Percentiles rank a stretch among this genome's conserved stretches.
phyloP scores from a whole-genome alignment of 129 eudicot species.

The Heracleum sosnowskyi region DNA sequence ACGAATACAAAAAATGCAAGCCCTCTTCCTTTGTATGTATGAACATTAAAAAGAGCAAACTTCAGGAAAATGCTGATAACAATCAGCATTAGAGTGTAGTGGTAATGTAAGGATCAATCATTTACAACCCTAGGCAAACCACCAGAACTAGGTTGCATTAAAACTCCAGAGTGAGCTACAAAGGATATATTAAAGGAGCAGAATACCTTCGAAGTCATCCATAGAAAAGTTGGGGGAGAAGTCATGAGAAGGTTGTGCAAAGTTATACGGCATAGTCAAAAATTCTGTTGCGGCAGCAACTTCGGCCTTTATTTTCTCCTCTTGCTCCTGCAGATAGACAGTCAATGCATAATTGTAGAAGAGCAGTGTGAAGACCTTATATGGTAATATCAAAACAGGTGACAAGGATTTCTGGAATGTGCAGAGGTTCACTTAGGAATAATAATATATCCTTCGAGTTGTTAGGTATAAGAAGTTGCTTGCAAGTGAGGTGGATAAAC shows the following conservation, averaged over 20 bases:
- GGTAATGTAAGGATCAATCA: background rate
- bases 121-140: background rate
- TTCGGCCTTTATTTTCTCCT: slow-evolving; percentile 83
- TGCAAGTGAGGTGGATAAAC: background rate
- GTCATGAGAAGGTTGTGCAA: slow-evolving; percentile 28
- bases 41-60: background rate
- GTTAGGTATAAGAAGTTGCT: background rate
- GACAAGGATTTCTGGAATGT: background rate
- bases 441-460: background rate
- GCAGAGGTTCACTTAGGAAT: background rate
- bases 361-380: background rate
- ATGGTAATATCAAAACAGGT: background rate
- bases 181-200: background rate
- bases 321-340: slow-evolving; percentile 47
- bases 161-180: too few relatives aligned
- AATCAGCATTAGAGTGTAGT: background rate
- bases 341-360: background rate
- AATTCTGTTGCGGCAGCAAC: slow-evolving; percentile 43
- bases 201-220: slow-evolving; percentile 97
- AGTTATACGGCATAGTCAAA: slow-evolving; percentile 29
- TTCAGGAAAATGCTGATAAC: background rate
- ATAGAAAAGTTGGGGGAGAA: slow-evolving; percentile 54
- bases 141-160: background rate
- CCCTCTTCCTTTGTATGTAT: background rate
- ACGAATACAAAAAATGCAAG: background rate